Conservation (phyloP, 2,329 filamentous ascomycete genomes). For the Pyricularia grisea region DNA sequence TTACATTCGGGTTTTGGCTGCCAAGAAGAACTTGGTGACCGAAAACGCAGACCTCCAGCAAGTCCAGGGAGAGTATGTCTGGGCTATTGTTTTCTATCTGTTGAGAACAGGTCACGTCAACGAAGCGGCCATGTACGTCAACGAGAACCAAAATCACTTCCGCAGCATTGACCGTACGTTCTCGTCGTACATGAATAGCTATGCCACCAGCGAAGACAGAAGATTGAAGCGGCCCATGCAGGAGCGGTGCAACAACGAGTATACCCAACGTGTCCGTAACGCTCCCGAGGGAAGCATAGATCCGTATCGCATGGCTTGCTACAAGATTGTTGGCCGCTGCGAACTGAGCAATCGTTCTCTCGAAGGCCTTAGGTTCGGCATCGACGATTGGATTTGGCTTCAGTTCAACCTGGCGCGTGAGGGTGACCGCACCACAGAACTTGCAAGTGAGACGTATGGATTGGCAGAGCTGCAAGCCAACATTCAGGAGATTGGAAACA, state of each 20-base stretch:
- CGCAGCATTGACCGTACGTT: constrained; percentile 87
- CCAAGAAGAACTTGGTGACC: constrained; percentile 73
- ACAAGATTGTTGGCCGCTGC: constrained; percentile 87
- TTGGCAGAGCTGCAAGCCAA: constrained; percentile 64
- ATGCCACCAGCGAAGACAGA: constrained; percentile 66
- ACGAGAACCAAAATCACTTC: constrained; percentile 70
- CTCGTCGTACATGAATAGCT: constrained; percentile 76
- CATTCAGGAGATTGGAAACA: constrained; percentile 79
- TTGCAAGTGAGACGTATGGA: constrained; percentile 57
- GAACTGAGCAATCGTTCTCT: constrained; percentile 56
- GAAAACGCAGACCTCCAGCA: constrained; percentile 75
- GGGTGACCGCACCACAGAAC: constrained; percentile 52
- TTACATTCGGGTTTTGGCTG: constrained; percentile 73
- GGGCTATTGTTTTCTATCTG: constrained; percentile 90
- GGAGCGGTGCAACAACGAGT: constrained; percentile 82
- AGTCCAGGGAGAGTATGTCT: constrained; percentile 75
- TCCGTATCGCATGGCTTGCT: constrained; percentile 93
- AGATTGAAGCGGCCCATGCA: constrained; percentile 71
- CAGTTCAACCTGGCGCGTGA: constrained; percentile 62
- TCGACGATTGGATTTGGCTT: constrained; percentile 65
- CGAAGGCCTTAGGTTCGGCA: constrained; percentile 52
- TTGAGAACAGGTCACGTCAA: constrained; percentile 74
- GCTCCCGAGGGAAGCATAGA: constrained; percentile 82
- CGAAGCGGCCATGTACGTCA: constrained; percentile 82
- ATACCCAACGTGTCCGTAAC: constrained; percentile 74